Percentiles rank a stretch among this genome's conserved stretches.
Evolutionary conservation across 257 asterid genomes (phyloP).

Genomic region (Forsythia viridissima): DNA sequence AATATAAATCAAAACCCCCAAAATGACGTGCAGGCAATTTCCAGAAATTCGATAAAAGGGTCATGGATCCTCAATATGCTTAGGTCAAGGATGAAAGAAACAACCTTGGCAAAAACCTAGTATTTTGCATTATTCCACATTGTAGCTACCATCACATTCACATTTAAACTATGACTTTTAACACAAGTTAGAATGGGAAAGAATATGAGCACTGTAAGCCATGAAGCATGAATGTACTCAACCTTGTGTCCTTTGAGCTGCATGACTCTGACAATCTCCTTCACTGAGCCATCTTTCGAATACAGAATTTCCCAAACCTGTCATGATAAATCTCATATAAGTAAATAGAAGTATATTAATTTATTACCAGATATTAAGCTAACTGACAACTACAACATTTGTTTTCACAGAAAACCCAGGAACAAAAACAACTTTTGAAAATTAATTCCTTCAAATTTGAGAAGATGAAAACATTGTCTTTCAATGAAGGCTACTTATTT

Average conservation of each 20-base stretch:
- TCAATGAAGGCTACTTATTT: not conserved
- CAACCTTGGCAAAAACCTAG: not conserved
- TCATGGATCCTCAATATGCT: conserved; percentile 5
- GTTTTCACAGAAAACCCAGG: not conserved
- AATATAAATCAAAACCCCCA: not conserved
- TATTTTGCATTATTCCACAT: conserved; percentile 11
- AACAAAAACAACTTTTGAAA: not conserved
- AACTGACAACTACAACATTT: not conserved
- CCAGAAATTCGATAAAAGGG: conserved; percentile 4
- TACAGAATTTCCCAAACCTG: conserved; percentile 98
- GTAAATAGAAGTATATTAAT: not conserved
- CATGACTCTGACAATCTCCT: conserved; percentile 87
- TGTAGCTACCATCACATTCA: not conserved
- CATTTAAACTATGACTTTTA: not conserved
- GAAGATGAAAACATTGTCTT: not conserved
- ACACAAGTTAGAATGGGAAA: not conserved
- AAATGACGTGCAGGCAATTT: not conserved
- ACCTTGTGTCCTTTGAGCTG: conserved; percentile 99
- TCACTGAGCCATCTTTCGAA: conserved; percentile 87
- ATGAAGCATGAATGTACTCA: conserved; percentile 25
- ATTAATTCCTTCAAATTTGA: not conserved
- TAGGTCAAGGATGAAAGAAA: not conserved
- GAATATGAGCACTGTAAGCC: conserved; percentile 19
- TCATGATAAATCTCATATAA: conserved; percentile 14
- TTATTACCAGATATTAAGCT: not conserved